phyloP scores from a whole-genome alignment of 306 rosid species.

The Gynostemma pentaphyllum region DNA sequence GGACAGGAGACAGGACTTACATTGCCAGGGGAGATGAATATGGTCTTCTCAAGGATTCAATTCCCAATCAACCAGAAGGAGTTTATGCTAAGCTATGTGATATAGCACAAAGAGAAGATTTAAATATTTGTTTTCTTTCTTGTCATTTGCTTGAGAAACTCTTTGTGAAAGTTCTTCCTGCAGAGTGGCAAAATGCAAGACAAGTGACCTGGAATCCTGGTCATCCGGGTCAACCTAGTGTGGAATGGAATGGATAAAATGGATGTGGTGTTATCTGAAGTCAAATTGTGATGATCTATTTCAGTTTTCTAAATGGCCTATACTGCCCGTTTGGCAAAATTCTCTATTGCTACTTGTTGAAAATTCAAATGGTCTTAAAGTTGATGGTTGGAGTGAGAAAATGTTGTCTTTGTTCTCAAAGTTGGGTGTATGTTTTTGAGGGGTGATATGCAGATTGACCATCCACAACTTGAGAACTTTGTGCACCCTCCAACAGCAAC shows the following conservation, averaged over 20 bases:
- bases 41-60: slow-evolving; percentile 78
- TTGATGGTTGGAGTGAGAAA: slow-evolving; percentile 97
- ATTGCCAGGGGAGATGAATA: slow-evolving; percentile 75
- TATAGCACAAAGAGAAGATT: slow-evolving; percentile 52
- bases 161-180: slow-evolving; percentile 66
- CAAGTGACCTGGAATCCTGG: slow-evolving; percentile 79
- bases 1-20: slow-evolving; percentile 77
- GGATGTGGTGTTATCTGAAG: slow-evolving; percentile 81
- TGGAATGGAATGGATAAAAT: slow-evolving; percentile 85
- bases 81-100: slow-evolving; percentile 62
- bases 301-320: slow-evolving; percentile 85
- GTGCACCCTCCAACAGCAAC: slow-evolving; percentile 70
- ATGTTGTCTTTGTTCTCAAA: slow-evolving; percentile 72
- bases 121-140: slow-evolving; percentile 75
- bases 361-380: slow-evolving; percentile 65
- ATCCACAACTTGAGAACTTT: slow-evolving; percentile 64
- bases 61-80: slow-evolving; percentile 69
- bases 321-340: slow-evolving; percentile 64
- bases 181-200: slow-evolving; percentile 80
- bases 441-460: slow-evolving; percentile 60
- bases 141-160: slow-evolving; percentile 83
- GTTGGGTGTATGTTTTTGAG: slow-evolving; percentile 79
- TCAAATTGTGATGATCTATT: slow-evolving; percentile 67
- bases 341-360: slow-evolving; percentile 60
- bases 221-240: slow-evolving; percentile 79